phyloP scores from a whole-genome alignment of 371 early-diverging fungal genomes.

The Actinomortierella ambigua region DNA sequence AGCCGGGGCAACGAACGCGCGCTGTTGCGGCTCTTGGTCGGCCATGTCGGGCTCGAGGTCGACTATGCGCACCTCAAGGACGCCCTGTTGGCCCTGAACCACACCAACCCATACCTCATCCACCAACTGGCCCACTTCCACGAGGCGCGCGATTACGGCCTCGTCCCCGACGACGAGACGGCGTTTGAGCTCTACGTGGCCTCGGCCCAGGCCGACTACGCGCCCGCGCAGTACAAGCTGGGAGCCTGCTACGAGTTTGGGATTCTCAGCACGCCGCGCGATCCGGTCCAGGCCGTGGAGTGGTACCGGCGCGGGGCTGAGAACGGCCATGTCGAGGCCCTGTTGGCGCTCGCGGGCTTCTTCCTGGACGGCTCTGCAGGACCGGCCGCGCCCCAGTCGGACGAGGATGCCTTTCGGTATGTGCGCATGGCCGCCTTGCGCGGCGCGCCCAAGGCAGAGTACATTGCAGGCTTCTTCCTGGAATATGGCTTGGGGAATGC shows the following conservation, averaged over 20 bases:
- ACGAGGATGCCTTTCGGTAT: constrained; percentile 34
- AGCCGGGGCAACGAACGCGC: constrained; percentile 53
- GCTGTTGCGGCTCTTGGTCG: constrained; percentile 30
- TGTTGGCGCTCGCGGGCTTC: constrained; percentile 39
- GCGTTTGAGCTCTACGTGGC: constrained; percentile 44
- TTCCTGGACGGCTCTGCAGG: constrained; percentile 43
- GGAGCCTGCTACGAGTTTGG: constrained; percentile 46
- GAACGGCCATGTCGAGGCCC: constrained; percentile 41
- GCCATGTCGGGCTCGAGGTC: constrained; percentile 40
- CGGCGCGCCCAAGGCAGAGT: constrained; percentile 42
- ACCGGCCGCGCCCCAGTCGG: constrained; percentile 33
- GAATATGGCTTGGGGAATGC: constrained; percentile 38
- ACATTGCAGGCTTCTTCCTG: constrained; percentile 43
- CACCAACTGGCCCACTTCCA: constrained; percentile 46
- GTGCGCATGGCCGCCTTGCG: constrained; percentile 34
- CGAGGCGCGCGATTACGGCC: constrained; percentile 36
- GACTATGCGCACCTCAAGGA: constrained; percentile 46
- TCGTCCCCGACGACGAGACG: constrained; percentile 44
- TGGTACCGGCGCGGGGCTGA: constrained; percentile 41
- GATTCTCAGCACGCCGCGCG: constrained; percentile 23
- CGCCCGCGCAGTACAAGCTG: constrained; percentile 42
- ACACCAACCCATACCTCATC: constrained; percentile 31
- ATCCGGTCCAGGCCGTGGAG: constrained; percentile 37
- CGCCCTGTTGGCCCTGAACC: constrained; percentile 29
- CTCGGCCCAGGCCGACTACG: constrained; percentile 41